Percentiles rank a stretch among this genome's conserved stretches.
These are phyloP conservation scores for Diplodia scrobiculata DNA, from an alignment of 2,329 filamentous ascomycete species.

Conservation along the genomic window DNA sequence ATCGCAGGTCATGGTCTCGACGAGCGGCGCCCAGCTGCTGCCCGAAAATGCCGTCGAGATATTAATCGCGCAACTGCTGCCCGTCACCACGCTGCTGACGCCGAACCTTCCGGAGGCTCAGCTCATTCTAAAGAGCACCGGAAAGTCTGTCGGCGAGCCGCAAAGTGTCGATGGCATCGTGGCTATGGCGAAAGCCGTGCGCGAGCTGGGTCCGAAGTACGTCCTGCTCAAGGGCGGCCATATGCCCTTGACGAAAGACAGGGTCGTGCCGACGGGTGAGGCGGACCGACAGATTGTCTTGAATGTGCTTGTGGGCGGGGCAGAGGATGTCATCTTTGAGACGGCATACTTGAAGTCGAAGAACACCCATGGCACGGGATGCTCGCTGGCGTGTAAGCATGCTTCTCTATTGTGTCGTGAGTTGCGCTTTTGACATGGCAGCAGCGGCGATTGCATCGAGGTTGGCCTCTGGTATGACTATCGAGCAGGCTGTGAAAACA, in stretches of 20 bases:
- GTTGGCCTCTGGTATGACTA: slow-evolving; percentile 60
- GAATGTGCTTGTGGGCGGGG: slow-evolving; percentile 72
- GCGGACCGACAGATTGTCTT: slow-evolving; percentile 68
- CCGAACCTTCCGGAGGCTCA: slow-evolving; percentile 77
- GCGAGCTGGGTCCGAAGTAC: slow-evolving; percentile 70
- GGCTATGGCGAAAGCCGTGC: slow-evolving; percentile 65
- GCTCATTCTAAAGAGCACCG: slow-evolving; percentile 62
- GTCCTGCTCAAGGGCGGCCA: slow-evolving; percentile 92
- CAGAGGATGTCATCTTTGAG: slow-evolving; percentile 63
- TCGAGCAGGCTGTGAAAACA: slow-evolving; percentile 64
- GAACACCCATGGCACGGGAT: slow-evolving; percentile 94
- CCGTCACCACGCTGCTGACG: slow-evolving; percentile 68
- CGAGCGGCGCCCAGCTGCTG: slow-evolving; percentile 71
- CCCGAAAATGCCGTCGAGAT: slow-evolving; percentile 64
- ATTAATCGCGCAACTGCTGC: slow-evolving; percentile 63
- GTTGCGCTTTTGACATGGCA: not conserved
- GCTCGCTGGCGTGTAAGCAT: slow-evolving; percentile 70
- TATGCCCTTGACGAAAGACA: slow-evolving; percentile 69
- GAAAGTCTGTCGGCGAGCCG: slow-evolving; percentile 52
- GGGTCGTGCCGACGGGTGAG: slow-evolving; percentile 59
- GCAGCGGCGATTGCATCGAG: slow-evolving; percentile 71
- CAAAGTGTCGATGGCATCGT: slow-evolving; percentile 67
- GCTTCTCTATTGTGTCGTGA: slow-evolving; percentile 30
- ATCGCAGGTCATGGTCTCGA: slow-evolving; percentile 83
- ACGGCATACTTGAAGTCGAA: slow-evolving; percentile 70